These are phyloP conservation scores for Myotisia sp. DNA, from an alignment of 2,329 filamentous ascomycete species.

Conservation along the genomic window DNA sequence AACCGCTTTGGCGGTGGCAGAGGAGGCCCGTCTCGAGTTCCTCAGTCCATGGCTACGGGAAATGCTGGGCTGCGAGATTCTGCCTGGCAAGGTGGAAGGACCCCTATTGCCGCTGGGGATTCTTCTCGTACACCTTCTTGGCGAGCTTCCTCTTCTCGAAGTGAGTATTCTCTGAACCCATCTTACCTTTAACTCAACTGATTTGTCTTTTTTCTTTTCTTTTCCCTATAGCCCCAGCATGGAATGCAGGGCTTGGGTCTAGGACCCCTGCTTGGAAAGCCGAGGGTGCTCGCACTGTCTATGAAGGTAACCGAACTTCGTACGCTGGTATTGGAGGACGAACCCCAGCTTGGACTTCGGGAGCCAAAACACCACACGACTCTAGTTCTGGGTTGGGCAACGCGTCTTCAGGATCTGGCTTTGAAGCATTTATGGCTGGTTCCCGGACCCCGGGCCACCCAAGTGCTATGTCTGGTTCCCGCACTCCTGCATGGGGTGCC, in stretches of 20 bases:
- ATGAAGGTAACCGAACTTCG: slow-evolving; percentile 57
- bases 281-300: slow-evolving; percentile 40
- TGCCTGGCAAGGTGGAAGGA: slow-evolving; percentile 52
- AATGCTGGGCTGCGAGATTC: slow-evolving; percentile 29
- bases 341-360: slow-evolving; percentile 66
- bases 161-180: slow-evolving; percentile 35
- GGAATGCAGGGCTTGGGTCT: slow-evolving; percentile 27
- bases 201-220: too few species aligned
- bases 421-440: slow-evolving; percentile 53
- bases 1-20: slow-evolving; percentile 36
- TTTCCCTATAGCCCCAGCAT: slow-evolving; percentile 26
- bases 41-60: slow-evolving; percentile 35
- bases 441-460: slow-evolving; percentile 67
- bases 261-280: slow-evolving; percentile 43
- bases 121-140: slow-evolving; percentile 63
- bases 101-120: slow-evolving; percentile 46
- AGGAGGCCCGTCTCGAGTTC: slow-evolving; percentile 27
- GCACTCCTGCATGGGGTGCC: slow-evolving; percentile 33
- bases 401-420: slow-evolving; percentile 51
- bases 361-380: slow-evolving; percentile 56
- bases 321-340: slow-evolving; percentile 59
- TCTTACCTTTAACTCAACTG: neutral
- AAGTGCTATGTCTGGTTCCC: slow-evolving; percentile 36
- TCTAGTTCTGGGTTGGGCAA: slow-evolving; percentile 47
- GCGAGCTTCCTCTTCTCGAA: slow-evolving; percentile 38